phyloP scores from a whole-genome alignment of 108 stramenopile genomes.

The Fragilariopsis cylindrus region DNA sequence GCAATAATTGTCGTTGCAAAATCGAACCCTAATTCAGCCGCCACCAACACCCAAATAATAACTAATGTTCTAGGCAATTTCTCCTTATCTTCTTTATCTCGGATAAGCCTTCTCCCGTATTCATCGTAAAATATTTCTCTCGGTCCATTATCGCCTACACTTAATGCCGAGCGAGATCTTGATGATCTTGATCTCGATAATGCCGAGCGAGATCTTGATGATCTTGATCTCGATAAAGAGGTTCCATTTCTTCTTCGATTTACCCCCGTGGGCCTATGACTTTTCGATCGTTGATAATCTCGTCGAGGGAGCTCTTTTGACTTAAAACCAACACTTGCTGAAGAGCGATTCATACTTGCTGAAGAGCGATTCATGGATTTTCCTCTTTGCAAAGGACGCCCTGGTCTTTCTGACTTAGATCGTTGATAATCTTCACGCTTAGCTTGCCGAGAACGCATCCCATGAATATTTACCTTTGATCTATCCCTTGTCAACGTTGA shows the following conservation, averaged over 20 bases:
- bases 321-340: background rate
- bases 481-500: too few species aligned
- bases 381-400: background rate
- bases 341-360: background rate
- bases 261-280: background rate
- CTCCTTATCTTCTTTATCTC: slow-evolving; percentile 8
- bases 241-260: background rate
- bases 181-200: background rate
- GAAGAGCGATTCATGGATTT: background rate
- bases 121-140: background rate
- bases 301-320: background rate
- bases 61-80: slow-evolving; percentile 15
- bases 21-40: slow-evolving; percentile 28
- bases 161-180: background rate
- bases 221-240: background rate
- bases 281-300: background rate
- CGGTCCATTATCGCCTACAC: background rate
- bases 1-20: slow-evolving; percentile 35
- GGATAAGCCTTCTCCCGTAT: background rate
- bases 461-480: too few species aligned
- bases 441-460: too few species aligned
- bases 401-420: background rate
- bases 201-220: background rate
- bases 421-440: too few species aligned
- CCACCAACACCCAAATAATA: slow-evolving; percentile 31